Base-by-base conservation (phyloP, 176 grass and related monocot species). In the Olyra latifolia region DNA sequence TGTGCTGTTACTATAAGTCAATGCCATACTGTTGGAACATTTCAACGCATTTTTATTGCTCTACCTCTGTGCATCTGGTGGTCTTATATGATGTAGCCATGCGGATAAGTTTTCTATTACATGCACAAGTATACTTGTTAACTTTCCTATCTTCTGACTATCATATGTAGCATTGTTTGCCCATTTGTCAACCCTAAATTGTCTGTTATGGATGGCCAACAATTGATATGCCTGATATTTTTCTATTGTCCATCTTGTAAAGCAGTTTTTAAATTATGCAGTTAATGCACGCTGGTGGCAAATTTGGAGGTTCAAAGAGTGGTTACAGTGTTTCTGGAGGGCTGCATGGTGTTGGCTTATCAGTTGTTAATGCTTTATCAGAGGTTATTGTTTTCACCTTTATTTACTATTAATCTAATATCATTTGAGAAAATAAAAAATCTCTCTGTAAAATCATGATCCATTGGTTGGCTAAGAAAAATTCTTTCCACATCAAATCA, bases 311-410 rank as follows among this genome's bases (percentile, higher is more conserved):
- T 67, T 87, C 86, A 85, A 98, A 91, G 62, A 95, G 92, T 84
- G 87, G 96, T 40, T 98, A 99, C 60, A 95, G 71, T 89, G 92
- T 99, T 74, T 92, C 96, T 58, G 96, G 96, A 69, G 96, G 96
- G 61, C 60, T 98, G 59, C 92, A 98, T 81, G 96, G 96, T 83
- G 96, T 98, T 81, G 96, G 96, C 9, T 78, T 99, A 43, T 95
- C 92, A 78, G 96, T 99, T 81, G 96, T 99, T 75, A 99, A 99
- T 89, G 96, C 96, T 84, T 93, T 99, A 63, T 99, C 96, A 72
- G 92, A 99, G 96, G 96, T 94, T 84, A 73, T 67, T 80, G 59
- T 80, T 86, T 87, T 82, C 32, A 69, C 66, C 70, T 54, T 61
- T 74, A 67, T 25, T 75, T 40, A 47, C 8, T 52, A 44, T 69